phyloP scores from a whole-genome alignment of 2,329 filamentous ascomycete species.

The Nemania bipapillata region DNA sequence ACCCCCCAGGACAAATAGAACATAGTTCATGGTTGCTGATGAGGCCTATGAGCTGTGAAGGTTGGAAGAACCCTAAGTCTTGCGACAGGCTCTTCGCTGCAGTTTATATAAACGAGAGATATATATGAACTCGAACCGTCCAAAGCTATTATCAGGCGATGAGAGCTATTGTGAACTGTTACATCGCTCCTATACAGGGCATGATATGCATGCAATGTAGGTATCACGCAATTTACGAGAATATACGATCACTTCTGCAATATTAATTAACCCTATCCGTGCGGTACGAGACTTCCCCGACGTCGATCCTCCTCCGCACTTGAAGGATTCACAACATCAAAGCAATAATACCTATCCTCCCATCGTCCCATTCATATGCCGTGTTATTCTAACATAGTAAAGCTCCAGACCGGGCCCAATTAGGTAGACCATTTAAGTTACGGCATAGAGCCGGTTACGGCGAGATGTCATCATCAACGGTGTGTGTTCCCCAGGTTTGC shows the following conservation, averaged over 20 bases:
- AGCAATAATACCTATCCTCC: not conserved
- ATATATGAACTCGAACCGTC: not conserved
- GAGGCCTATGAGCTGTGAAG: not conserved
- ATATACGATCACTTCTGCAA: not conserved
- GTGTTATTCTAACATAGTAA: not conserved
- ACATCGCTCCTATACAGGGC: constrained; percentile 13
- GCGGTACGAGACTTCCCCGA: not conserved
- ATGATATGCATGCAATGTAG: constrained; percentile 2
- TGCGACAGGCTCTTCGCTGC: not conserved
- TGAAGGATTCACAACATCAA: not conserved
- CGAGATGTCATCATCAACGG: not conserved
- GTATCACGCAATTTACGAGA: constrained; percentile 13
- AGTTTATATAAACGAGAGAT: constrained; percentile 13
- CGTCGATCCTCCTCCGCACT: not conserved
- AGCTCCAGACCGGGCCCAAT: too few species aligned
- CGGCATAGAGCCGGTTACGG: too few species aligned
- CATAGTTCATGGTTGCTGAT: constrained; percentile 1
- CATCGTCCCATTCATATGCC: not conserved
- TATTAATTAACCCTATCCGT: not conserved
- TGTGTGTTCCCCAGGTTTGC: not conserved
- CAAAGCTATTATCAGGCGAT: not conserved
- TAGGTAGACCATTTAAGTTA: too few species aligned
- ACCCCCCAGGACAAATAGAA: not conserved
- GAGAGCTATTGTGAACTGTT: constrained; percentile 8
- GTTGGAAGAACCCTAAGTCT: not conserved